phyloP scores from a whole-genome alignment of 1,284 basidiomycete species.

The Irpex rosettiformis region DNA sequence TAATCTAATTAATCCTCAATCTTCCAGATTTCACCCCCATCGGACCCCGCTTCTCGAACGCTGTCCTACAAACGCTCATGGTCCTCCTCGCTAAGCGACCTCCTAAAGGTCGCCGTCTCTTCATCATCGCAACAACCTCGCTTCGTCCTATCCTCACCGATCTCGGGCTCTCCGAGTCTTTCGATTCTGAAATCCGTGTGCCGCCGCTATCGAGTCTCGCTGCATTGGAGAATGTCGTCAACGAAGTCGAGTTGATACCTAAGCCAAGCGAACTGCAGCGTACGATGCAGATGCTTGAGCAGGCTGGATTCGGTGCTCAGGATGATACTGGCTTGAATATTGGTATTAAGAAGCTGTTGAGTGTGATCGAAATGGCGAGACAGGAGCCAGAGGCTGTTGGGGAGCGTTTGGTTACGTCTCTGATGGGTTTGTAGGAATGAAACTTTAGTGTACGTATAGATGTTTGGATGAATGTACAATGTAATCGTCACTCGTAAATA shows the following conservation, averaged over 20 bases:
- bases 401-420: constrained; percentile 67
- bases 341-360: constrained; percentile 93
- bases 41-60: constrained; percentile 94
- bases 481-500: too few relatives aligned
- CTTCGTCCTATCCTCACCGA: constrained; percentile 86
- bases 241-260: constrained; percentile 82
- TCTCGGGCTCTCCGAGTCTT: constrained; percentile 85
- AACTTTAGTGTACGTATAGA: neutral
- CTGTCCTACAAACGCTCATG: constrained; percentile 88
- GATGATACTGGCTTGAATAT: constrained; percentile 55
- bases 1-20: constrained; percentile 1
- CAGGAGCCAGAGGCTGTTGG: constrained; percentile 85
- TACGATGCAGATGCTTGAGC: constrained; percentile 66
- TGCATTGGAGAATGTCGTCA: constrained; percentile 75
- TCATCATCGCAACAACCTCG: constrained; percentile 93
- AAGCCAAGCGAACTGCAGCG: constrained; percentile 53
- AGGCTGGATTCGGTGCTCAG: constrained; percentile 67
- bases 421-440: constrained; percentile 49
- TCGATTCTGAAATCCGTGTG: constrained; percentile 88
- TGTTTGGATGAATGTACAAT: neutral
- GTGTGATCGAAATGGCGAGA: constrained; percentile 93
- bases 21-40: constrained; percentile 93
- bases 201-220: constrained; percentile 77
- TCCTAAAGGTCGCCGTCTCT: constrained; percentile 92
- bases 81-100: constrained; percentile 89